A percentile compares a stretch with the other conserved stretches of the same genome.
Evolutionary conservation across 2,329 filamentous ascomycete genomes (phyloP).

Genomic region (Fusarium sp.): DNA sequence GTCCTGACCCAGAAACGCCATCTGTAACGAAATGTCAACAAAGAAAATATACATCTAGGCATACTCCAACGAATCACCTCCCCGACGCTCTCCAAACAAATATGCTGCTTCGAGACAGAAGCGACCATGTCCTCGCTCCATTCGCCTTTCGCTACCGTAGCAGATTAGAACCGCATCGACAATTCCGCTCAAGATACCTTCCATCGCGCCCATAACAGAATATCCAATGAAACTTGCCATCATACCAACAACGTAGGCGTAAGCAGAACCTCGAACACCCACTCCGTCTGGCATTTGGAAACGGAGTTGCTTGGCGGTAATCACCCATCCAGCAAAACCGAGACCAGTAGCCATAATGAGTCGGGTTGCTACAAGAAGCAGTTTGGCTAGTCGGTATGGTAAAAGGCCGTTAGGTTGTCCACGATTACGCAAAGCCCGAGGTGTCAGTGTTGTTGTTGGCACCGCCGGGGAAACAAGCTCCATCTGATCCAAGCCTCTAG

Average conservation of each 20-base stretch:
- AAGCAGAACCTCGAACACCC: constrained; percentile 80
- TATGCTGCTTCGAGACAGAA: constrained; percentile 94
- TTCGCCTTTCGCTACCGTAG: constrained; percentile 88
- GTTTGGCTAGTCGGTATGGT: constrained; percentile 89
- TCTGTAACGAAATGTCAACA: constrained; percentile 19
- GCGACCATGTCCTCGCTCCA: constrained; percentile 73
- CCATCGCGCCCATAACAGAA: constrained; percentile 90
- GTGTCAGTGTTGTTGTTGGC: constrained; percentile 77
- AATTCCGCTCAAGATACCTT: constrained; percentile 86
- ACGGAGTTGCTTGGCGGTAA: constrained; percentile 82
- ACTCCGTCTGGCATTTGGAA: constrained; percentile 65
- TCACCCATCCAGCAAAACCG: constrained; percentile 96
- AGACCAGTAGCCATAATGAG: constrained; percentile 91
- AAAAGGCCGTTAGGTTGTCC: constrained; percentile 69
- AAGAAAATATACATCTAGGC: constrained; percentile 33
- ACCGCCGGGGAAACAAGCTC: constrained; percentile 79
- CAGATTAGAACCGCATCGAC: constrained; percentile 91
- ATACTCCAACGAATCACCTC: constrained; percentile 46
- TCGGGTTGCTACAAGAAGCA: constrained; percentile 89
- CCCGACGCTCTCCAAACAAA: constrained; percentile 78
- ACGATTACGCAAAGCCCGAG: constrained; percentile 59
- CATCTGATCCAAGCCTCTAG: constrained; percentile 83
- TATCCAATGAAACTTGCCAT: constrained; percentile 96
- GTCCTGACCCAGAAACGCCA: constrained; percentile 27
- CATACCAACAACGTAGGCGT: constrained; percentile 93